Evolutionary conservation across 352 stramenopile genomes (phyloP).

Genomic region (Pythium insidiosum): DNA sequence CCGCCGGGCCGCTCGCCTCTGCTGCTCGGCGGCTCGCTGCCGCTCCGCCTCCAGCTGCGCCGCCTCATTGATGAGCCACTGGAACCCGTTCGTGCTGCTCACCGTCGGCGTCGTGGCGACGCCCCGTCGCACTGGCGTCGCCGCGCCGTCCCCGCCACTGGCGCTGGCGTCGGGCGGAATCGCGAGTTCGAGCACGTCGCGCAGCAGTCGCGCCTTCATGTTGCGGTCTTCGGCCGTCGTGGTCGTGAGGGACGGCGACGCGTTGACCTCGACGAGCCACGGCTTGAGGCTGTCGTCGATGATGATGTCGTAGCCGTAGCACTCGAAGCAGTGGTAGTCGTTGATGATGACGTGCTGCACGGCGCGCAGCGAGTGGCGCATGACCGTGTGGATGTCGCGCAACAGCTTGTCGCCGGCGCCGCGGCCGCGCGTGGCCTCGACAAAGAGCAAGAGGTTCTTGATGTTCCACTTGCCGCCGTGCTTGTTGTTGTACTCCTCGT

Average conservation of each 20-base stretch:
- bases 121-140: slow-evolving; percentile 14
- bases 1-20: slow-evolving; percentile 40
- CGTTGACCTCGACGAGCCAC: slow-evolving; percentile 90
- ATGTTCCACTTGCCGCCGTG: slow-evolving; percentile 90
- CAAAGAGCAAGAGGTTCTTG: slow-evolving; percentile 76
- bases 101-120: slow-evolving; percentile 27
- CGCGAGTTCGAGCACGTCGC: slow-evolving; percentile 62
- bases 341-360: slow-evolving; percentile 93
- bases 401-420: slow-evolving; percentile 51
- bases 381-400: slow-evolving; percentile 63
- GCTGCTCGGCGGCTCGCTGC: slow-evolving; percentile 20
- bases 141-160: too few species aligned
- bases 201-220: slow-evolving; percentile 68
- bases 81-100: slow-evolving; percentile 55
- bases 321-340: slow-evolving; percentile 92
- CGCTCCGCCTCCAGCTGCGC: slow-evolving; percentile 42
- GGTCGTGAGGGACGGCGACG: slow-evolving; percentile 62
- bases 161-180: slow-evolving; percentile 38
- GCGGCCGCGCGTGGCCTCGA: slow-evolving; percentile 62
- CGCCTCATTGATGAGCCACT: slow-evolving; percentile 67
- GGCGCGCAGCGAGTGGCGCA: slow-evolving; percentile 78
- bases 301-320: slow-evolving; percentile 94
- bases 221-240: slow-evolving; percentile 67
- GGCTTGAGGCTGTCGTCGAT: slow-evolving; percentile 89
- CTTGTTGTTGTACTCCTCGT: slow-evolving; percentile 88